Evolutionary conservation across 176 grass and related monocot genomes (phyloP).

Genomic region (Rhynchospora pubera): DNA sequence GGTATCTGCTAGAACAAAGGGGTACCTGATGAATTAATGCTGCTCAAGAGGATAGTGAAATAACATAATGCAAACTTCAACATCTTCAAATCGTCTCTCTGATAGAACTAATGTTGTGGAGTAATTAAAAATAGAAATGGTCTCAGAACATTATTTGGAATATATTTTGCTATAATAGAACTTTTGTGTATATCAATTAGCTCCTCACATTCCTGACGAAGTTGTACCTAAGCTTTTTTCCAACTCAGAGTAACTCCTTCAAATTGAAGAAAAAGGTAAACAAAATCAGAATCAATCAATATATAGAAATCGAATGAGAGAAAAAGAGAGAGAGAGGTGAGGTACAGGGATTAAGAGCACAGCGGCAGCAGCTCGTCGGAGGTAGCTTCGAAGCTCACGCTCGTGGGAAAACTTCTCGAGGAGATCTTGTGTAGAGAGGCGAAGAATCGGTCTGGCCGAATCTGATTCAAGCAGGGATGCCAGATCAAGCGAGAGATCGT

Average conservation of each 20-base stretch:
- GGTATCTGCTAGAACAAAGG: neutral
- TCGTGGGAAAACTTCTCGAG: constrained; percentile 87
- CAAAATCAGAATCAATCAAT: constrained; percentile 12
- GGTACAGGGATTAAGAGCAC: constrained; percentile 66
- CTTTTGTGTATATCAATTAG: constrained; percentile 40
- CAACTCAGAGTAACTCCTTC: constrained; percentile 54
- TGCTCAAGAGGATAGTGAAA: constrained; percentile 79
- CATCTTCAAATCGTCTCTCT: constrained; percentile 33
- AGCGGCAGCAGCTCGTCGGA: constrained; percentile 55
- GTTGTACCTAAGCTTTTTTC: constrained; percentile 47
- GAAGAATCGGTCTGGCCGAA: too few relatives aligned
- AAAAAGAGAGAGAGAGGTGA: neutral
- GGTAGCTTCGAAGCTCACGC: constrained; percentile 73
- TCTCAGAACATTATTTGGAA: constrained; percentile 68
- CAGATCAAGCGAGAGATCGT: too few relatives aligned
- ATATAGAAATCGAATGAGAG: neutral
- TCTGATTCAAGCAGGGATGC: too few relatives aligned
- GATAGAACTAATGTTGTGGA: constrained; percentile 44
- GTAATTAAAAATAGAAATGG: constrained; percentile 84
- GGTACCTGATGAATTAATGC: constrained; percentile 68
- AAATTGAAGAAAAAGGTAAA: constrained; percentile 27
- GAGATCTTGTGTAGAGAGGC: constrained; percentile 78
- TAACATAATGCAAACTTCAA: constrained; percentile 41
- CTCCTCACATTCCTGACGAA: constrained; percentile 59
- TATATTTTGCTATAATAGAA: constrained; percentile 45